Evolutionary conservation across 2,329 filamentous ascomycete genomes (phyloP), one percentile per base, ranked within the genome.

Genomic region (Penicillium sp.): DNA sequence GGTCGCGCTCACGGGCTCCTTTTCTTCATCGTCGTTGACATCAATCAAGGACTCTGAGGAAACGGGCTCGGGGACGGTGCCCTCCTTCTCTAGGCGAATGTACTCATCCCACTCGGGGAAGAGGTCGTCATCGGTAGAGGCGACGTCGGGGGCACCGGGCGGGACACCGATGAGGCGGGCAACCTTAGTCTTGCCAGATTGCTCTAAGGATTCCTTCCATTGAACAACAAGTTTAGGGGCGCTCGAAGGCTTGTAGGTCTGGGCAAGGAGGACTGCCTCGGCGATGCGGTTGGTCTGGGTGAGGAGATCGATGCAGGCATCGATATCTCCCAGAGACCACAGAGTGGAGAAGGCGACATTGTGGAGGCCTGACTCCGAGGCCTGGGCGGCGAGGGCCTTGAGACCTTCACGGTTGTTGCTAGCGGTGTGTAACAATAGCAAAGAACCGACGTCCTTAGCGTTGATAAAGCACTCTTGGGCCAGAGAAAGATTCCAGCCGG

Each of bases 31-130:
- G 10, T 63, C 72, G 50, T 73, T 65, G 45, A 77, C 63, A 60
- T 78, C 74, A 56, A 78, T 76, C 59, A 79, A 62, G 53, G 73
- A 71, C 49, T 69, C 71, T 41, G 73, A 71, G 19, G 69, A 67
- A 57, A 72, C 63, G 54, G 69, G 66, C 67, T 78, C 60, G 62
- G 74, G 55, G 61, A 75, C 70, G 4, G 79, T 80, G 3, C 89
- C 88, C 65, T 91, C 87, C 56, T 82, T 84, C 78, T 97, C 94
- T 59, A 96, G 72, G 68, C 83, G 82, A 65, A 97, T 71, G 80
- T 90, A 97, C 74, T 94, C 88, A 5, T 96, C 89, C 94, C 94
- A 99, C 68, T 97, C 91, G 0, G 93, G 93, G 77, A 99, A 99
- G 64, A 99, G 82, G 3, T 96, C 92, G 38, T 88, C 88, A 58